A percentile compares a stretch with the other conserved stretches of the same genome.
phyloP scores from a whole-genome alignment of 1,284 basidiomycete genomes.

The Tylopilus orsonianus region DNA sequence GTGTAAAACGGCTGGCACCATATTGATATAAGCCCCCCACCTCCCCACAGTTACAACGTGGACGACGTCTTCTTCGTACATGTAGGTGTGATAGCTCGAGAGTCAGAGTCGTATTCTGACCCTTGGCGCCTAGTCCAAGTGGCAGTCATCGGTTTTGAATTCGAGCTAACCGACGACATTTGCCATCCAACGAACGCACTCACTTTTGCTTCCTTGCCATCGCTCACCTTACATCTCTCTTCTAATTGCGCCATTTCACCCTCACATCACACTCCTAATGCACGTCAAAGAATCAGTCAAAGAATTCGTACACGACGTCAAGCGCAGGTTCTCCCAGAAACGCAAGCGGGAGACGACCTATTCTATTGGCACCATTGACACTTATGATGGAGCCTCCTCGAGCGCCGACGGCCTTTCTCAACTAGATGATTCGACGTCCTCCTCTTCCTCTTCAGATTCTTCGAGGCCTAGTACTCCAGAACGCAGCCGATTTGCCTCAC shows the following conservation, averaged over 20 bases:
- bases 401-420: slow-evolving; percentile 12
- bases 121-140: not conserved
- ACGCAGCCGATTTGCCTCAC: slow-evolving; percentile 9
- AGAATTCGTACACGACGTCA: slow-evolving; percentile 33
- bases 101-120: not conserved
- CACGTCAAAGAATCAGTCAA: slow-evolving; percentile 35
- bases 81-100: slow-evolving; percentile 1
- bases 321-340: slow-evolving; percentile 32
- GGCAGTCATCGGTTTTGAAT: not conserved
- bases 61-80: not conserved
- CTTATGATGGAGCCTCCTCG: slow-evolving; percentile 15
- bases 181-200: slow-evolving; percentile 5
- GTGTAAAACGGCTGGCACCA: not conserved
- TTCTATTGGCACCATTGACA: slow-evolving; percentile 14
- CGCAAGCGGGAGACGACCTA: slow-evolving; percentile 21
- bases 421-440: slow-evolving; percentile 10
- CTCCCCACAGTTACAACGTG: slow-evolving; percentile 13
- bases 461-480: slow-evolving; percentile 10
- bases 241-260: not conserved
- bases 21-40: slow-evolving; percentile 3
- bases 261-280: slow-evolving; percentile 15
- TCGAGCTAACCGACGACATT: not conserved
- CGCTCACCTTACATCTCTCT: not conserved
- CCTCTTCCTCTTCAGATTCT: slow-evolving; percentile 15
- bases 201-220: not conserved